Conservation (phyloP, 2,329 filamentous ascomycete genomes). For the Colletotrichum sp. region DNA sequence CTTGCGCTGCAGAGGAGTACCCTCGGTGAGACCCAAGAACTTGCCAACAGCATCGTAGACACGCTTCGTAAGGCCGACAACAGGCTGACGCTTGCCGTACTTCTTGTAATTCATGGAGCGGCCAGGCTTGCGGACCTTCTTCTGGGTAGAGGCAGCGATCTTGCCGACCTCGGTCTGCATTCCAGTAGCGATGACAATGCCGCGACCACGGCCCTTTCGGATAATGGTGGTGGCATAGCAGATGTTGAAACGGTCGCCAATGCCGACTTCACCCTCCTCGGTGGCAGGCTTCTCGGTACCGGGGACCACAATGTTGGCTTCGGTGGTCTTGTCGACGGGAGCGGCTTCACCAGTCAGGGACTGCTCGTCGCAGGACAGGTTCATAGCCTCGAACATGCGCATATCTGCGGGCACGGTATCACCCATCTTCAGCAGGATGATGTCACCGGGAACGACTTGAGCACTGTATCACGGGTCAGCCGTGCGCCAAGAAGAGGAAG, state of each 20-base stretch:
- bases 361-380: constrained; percentile 80
- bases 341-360: constrained; percentile 79
- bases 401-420: constrained; percentile 79
- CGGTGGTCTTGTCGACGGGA: constrained; percentile 70
- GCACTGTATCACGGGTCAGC: constrained; percentile 43
- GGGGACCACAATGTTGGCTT: constrained; percentile 49
- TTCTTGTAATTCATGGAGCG: constrained; percentile 59
- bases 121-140: constrained; percentile 60
- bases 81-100: constrained; percentile 55
- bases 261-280: constrained; percentile 59
- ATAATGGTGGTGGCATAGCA: constrained; percentile 77
- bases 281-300: constrained; percentile 50
- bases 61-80: constrained; percentile 51
- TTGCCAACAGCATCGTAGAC: constrained; percentile 56
- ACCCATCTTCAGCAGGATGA: constrained; percentile 71
- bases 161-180: constrained; percentile 75
- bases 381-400: constrained; percentile 74
- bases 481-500: constrained; percentile 12
- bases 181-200: constrained; percentile 75
- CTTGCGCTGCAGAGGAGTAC: constrained; percentile 81
- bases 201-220: constrained; percentile 73
- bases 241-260: constrained; percentile 77
- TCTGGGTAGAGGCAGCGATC: constrained; percentile 63
- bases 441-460: constrained; percentile 74
- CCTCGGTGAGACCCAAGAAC: constrained; percentile 66